Percentiles rank a stretch among this genome's conserved stretches.
Evolutionary conservation across 306 rosid genomes (phyloP).

Genomic region (Prunus armeniaca): DNA sequence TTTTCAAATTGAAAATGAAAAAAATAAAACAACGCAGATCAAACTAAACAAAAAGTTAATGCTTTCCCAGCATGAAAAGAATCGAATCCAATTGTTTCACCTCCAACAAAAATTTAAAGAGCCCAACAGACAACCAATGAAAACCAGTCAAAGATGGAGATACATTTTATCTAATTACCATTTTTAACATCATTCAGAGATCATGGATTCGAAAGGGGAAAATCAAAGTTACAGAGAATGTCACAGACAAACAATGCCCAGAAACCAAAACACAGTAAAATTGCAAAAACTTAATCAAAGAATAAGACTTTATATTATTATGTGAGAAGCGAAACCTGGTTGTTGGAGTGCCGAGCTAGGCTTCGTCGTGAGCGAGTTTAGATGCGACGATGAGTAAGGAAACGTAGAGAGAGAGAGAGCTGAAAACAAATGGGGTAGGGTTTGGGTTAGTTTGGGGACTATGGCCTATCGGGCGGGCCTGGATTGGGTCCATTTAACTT

Average conservation of each 20-base stretch:
- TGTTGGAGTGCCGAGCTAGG: background rate
- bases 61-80: background rate
- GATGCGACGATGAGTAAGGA: background rate
- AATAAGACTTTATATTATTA: background rate
- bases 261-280: background rate
- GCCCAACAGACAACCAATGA: background rate
- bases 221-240: background rate
- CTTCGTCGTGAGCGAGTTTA: too few relatives aligned
- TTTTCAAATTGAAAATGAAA: too few relatives aligned
- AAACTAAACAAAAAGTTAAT: too few relatives aligned
- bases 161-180: background rate
- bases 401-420: background rate
- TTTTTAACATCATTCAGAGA: background rate
- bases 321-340: background rate
- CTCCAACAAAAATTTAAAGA: background rate
- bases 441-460: background rate
- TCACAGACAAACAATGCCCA: background rate
- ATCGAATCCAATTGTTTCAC: background rate
- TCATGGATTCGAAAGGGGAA: background rate
- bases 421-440: background rate
- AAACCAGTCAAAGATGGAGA: background rate
- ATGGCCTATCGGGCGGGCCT: too few relatives aligned
- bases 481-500: too few relatives aligned
- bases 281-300: background rate
- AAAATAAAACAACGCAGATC: too few relatives aligned